phyloP scores from a whole-genome alignment of 2,329 filamentous ascomycete genomes.

The Periconia sp. region DNA sequence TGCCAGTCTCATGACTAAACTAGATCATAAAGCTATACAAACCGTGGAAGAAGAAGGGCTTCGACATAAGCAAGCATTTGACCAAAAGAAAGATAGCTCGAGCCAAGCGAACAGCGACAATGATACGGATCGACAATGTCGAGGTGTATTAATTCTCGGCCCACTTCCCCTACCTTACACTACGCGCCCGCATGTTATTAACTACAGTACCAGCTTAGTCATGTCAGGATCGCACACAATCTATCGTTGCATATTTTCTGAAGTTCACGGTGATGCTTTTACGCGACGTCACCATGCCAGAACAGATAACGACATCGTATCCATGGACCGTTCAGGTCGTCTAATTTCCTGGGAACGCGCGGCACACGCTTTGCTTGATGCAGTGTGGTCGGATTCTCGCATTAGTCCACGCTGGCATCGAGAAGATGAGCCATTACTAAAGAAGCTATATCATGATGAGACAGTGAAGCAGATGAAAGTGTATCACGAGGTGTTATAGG shows the following conservation, averaged over 20 bases:
- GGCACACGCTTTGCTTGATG: constrained; percentile 4
- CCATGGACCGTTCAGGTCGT: background rate
- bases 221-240: constrained; percentile 3
- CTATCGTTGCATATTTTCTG: constrained; percentile 3
- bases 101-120: too few species aligned
- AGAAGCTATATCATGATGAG: constrained; percentile 1
- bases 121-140: too few species aligned
- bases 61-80: too few species aligned
- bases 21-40: too few species aligned
- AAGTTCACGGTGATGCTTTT: constrained; percentile 5
- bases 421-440: constrained; percentile 3
- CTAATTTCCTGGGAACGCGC: constrained; percentile 4
- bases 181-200: constrained; percentile 3
- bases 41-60: too few species aligned
- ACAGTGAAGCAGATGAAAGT: constrained; percentile 1
- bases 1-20: too few species aligned
- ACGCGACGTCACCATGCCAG: constrained; percentile 6
- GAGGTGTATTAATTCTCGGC: too few species aligned
- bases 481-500: constrained; percentile 4
- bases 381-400: background rate
- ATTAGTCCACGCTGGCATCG: background rate
- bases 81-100: too few species aligned
- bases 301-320: constrained; percentile 1
- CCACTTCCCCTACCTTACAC: background rate
- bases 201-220: constrained; percentile 1